These are phyloP conservation scores for Hyaloscypha variabilis DNA, from an alignment of 495 filamentous ascomycete species.

Conservation along the genomic window DNA sequence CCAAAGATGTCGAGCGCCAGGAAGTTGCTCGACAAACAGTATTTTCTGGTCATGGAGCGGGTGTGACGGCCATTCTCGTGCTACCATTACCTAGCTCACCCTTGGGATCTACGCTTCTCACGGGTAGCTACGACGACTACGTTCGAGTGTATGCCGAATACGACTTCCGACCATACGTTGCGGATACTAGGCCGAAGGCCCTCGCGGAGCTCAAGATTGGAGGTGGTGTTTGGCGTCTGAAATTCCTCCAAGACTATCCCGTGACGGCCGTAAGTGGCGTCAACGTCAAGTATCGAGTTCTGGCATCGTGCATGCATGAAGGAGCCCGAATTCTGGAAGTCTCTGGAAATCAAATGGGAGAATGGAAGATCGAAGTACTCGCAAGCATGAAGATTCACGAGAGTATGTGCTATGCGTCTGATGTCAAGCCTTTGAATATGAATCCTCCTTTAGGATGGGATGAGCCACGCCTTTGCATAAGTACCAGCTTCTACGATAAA, in stretches of 20 bases:
- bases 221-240: constrained; percentile 91
- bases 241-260: constrained; percentile 48
- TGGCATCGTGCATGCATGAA: constrained; percentile 94
- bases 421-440: constrained; percentile 55
- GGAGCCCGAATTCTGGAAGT: constrained; percentile 72
- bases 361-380: constrained; percentile 68
- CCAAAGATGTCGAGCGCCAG: neutral
- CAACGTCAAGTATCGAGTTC: constrained; percentile 52
- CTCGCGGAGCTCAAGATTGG: constrained; percentile 67
- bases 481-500: constrained; percentile 90
- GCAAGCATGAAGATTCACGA: constrained; percentile 82
- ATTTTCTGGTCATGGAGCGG: constrained; percentile 69
- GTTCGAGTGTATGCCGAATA: constrained; percentile 64
- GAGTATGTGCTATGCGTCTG: constrained; percentile 95
- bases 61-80: constrained; percentile 86
- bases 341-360: constrained; percentile 30
- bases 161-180: constrained; percentile 38
- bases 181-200: constrained; percentile 37
- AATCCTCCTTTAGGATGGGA: constrained; percentile 10
- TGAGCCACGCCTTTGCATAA: constrained; percentile 53
- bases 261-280: constrained; percentile 14
- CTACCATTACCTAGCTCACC: constrained; percentile 44
- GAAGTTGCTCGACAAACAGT: constrained; percentile 4
- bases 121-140: constrained; percentile 91
- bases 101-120: constrained; percentile 61